Conservation (phyloP, 352 stramenopile genomes). For the Globisporangium solare region DNA sequence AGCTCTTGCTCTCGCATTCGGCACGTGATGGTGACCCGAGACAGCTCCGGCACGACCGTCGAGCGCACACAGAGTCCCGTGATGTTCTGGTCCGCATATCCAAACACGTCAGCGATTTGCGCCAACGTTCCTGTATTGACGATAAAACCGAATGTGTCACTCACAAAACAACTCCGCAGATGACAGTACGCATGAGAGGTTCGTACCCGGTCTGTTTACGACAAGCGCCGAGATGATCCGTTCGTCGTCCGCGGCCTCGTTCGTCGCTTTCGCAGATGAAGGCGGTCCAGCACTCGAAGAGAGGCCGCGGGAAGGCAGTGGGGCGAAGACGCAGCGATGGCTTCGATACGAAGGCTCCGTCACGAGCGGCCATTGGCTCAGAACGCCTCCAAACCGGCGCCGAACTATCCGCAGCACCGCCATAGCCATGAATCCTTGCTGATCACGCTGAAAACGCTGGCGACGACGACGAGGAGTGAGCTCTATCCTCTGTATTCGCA, state of each 20-base stretch:
- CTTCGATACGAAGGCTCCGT: neutral
- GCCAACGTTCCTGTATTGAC: slow-evolving; percentile 39
- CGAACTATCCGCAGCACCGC: slow-evolving; percentile 2
- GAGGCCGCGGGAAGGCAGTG: neutral
- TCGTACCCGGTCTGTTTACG: slow-evolving; percentile 51
- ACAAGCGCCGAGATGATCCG: slow-evolving; percentile 74
- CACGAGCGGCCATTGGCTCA: neutral
- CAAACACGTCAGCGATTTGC: slow-evolving; percentile 67
- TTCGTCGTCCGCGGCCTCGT: slow-evolving; percentile 25
- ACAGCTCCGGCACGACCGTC: slow-evolving; percentile 71
- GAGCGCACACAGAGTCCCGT: slow-evolving; percentile 64
- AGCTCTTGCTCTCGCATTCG: slow-evolving; percentile 48
- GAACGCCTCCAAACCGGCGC: neutral
- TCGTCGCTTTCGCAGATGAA: neutral
- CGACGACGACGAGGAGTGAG: too few relatives aligned
- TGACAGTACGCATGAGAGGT: neutral
- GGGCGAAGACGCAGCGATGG: neutral
- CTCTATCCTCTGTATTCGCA: neutral
- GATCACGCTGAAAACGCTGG: too few relatives aligned
- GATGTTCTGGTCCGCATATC: slow-evolving; percentile 70
- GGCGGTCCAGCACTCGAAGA: neutral
- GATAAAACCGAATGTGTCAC: neutral
- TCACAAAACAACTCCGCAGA: neutral
- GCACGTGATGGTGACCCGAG: slow-evolving; percentile 70
- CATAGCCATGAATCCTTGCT: neutral